Evolutionary conservation across 176 grass and related monocot species (phyloP).

Genomic region (Oryza nivara): DNA sequence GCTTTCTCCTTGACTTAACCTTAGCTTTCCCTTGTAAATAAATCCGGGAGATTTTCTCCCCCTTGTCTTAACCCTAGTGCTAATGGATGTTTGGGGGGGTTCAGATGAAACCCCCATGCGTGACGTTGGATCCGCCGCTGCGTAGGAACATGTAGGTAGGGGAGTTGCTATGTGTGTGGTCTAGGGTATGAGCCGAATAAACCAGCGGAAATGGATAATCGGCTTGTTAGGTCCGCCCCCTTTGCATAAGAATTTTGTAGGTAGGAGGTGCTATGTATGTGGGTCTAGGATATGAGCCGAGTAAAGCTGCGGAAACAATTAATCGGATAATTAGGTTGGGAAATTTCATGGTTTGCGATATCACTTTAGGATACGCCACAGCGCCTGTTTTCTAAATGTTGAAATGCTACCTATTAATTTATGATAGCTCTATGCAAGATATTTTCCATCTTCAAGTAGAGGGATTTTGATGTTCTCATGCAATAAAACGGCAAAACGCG

Average conservation of each 20-base stretch:
- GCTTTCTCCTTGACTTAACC: not conserved
- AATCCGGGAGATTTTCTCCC: too few relatives aligned
- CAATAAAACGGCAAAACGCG: not conserved
- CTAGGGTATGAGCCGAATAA: not conserved
- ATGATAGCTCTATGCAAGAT: not conserved
- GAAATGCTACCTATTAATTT: not conserved
- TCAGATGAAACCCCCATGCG: not conserved
- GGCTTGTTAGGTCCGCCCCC: not conserved
- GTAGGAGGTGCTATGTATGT: too few relatives aligned
- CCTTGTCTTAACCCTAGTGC: not conserved
- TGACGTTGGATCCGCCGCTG: not conserved
- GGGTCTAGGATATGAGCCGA: too few relatives aligned
- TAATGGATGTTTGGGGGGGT: not conserved
- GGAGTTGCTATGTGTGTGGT: not conserved
- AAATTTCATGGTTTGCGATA: not conserved
- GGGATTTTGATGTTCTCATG: not conserved
- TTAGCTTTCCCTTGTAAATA: not conserved
- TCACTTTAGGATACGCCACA: not conserved
- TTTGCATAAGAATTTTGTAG: too few relatives aligned
- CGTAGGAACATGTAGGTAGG: not conserved
- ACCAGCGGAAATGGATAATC: not conserved
- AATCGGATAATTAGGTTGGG: not conserved
- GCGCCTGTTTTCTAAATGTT: not conserved
- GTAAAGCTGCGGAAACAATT: not conserved
- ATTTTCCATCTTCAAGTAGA: not conserved